Base-by-base conservation (phyloP, 768 basidiomycete genomes). In the Pleurotus salmoneostramineus region DNA sequence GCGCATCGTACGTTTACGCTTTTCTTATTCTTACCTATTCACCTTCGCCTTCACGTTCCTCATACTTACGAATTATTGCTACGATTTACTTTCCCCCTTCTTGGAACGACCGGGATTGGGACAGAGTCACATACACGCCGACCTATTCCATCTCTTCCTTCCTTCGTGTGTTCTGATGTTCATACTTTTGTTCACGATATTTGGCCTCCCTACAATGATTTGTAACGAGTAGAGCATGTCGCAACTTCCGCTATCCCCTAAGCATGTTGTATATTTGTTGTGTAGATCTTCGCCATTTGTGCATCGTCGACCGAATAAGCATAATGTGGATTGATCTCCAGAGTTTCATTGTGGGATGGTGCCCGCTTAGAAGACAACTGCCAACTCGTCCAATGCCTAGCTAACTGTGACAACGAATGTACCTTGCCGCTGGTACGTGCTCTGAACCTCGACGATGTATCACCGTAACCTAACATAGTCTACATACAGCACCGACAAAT, bases 151-250 rank as follows among this genome's bases (percentile, higher is more conserved):
- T 27, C 10, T 32, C 5, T 11, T 32, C 6, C 15, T 27, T 49
- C 21, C 11, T 31, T 49, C 36, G 27, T 36, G 10, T 52, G n/a
- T n/a, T 43, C 21, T 2, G 12, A 21, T 55, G 50, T n/a, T n/a
- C 36, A 51, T 51, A 51, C 14, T 51, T 49, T 35, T 37, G 33
- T 51, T 51, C 33, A 51, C 36, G 50, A 51, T 15, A 6, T 15
- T 50, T 50, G 48, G 21, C 21, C 21, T 33, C 33, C 33, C 14
- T 32, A 35, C n/a, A 32, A 55, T 55, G 52, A 33, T 43, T 55
- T 55, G 52, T 40, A 55, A 55, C 40, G 52, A 55, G 37, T 55
- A 55, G 52, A 55, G 27, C 21, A 55, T 55, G 52, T 55, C 51
- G 7, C 40, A 54, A 40, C 51, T 27, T 12, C 34, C 35, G 32